Conservation (phyloP, 1,284 basidiomycete genomes). For the Grifola frondosa region DNA sequence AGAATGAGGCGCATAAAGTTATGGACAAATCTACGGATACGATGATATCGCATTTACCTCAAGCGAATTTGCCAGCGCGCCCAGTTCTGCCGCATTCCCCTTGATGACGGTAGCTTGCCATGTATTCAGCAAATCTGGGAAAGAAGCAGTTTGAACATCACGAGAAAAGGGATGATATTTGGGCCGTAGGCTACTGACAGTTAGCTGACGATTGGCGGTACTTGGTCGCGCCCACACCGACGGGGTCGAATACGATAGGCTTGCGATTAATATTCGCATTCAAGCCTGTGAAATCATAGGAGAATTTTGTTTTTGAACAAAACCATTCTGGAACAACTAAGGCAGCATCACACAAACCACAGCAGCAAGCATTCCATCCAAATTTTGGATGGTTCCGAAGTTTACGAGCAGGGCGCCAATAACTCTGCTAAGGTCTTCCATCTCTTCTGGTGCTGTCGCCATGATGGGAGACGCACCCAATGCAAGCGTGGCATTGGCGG, state of each 20-base stretch:
- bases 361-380: conserved; percentile 81
- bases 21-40: neutral
- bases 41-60: conserved; percentile 49
- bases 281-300: conserved; percentile 36
- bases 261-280: conserved; percentile 73
- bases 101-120: conserved; percentile 95
- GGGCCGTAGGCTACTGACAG: too few species aligned
- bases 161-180: too few species aligned
- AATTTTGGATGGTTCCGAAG: conserved; percentile 82
- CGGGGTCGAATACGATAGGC: conserved; percentile 91
- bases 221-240: conserved; percentile 85
- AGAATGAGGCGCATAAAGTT: neutral
- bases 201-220: conserved; percentile 65
- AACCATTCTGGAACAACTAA: too few species aligned
- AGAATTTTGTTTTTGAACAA: neutral
- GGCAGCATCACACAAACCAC: too few species aligned
- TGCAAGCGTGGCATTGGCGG: conserved; percentile 89
- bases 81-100: conserved; percentile 93
- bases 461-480: conserved; percentile 93
- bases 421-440: conserved; percentile 73
- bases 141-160: neutral
- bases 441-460: conserved; percentile 83
- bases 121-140: conserved; percentile 73
- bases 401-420: conserved; percentile 82
- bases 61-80: conserved; percentile 67